phyloP scores from a whole-genome alignment of 176 grass and related monocot genomes.

The Phyllostachys edulis region DNA sequence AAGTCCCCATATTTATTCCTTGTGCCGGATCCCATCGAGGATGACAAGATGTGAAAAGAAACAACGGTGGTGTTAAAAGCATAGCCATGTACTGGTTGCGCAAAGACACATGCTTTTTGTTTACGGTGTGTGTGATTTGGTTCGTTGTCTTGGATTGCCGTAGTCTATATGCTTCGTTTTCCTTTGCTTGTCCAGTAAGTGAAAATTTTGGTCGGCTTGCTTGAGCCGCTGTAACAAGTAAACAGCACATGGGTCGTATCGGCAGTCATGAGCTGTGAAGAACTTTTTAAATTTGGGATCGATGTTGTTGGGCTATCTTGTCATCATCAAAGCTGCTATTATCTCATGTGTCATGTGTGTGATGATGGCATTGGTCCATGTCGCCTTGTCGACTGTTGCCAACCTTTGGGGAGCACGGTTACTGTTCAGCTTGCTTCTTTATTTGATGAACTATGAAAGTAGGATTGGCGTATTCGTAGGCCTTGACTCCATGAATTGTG shows the following conservation, averaged over 20 bases:
- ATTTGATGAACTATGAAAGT: conserved; percentile 1
- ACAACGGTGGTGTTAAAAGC: conserved; percentile 48
- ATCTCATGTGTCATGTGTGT: conserved; percentile 67
- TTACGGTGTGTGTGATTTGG: conserved; percentile 20
- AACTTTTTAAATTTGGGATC: conserved; percentile 13
- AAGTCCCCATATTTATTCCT: conserved; percentile 44
- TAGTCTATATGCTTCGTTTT: not conserved
- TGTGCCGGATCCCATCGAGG: conserved; percentile 48
- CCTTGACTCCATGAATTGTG: not conserved
- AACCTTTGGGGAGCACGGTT: conserved; percentile 21
- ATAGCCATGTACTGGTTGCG: conserved; percentile 11
- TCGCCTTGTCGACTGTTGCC: conserved; percentile 35
- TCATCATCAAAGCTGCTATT: conserved; percentile 53
- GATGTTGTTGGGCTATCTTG: conserved; percentile 38
- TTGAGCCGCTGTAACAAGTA: not conserved
- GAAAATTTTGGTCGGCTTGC: conserved; percentile 11
- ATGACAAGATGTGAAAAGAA: conserved; percentile 75
- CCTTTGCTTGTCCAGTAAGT: conserved; percentile 5
- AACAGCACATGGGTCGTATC: conserved; percentile 2
- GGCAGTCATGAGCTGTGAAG: conserved; percentile 2
- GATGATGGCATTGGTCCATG: conserved; percentile 39
- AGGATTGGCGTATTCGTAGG: not conserved
- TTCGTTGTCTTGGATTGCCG: conserved; percentile 17
- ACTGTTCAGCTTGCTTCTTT: conserved; percentile 43
- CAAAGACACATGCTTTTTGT: not conserved